Evolutionary conservation across 169 alveolate genomes (phyloP).

Genomic region (Cryptosporidium sp.): DNA sequence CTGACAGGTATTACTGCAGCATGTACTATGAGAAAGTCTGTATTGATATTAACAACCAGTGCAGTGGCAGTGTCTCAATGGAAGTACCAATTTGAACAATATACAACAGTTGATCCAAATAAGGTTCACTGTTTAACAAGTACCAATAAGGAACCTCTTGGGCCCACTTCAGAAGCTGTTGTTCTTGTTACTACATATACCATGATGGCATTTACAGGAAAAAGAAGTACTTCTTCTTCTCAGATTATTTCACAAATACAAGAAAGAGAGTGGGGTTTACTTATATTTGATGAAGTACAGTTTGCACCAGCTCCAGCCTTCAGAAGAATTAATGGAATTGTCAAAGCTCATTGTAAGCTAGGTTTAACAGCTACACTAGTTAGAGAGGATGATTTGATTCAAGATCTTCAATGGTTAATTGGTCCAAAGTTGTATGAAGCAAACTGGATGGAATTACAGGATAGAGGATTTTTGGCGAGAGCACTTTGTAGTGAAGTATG

Average conservation of each 20-base stretch:
- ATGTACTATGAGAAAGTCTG: slow-evolving; percentile 94
- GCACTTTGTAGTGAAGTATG: slow-evolving; percentile 97
- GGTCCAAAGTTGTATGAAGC: slow-evolving; percentile 99
- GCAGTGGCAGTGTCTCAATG: slow-evolving; percentile 95
- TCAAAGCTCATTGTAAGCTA: slow-evolving; percentile 94
- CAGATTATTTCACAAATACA: slow-evolving; percentile 88
- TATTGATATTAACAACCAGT: slow-evolving; percentile 89
- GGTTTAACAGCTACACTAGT: slow-evolving; percentile 99
- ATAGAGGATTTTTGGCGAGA: slow-evolving; percentile 96
- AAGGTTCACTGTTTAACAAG: slow-evolving; percentile 95
- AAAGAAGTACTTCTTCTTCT: slow-evolving; percentile 90
- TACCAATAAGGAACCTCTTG: slow-evolving; percentile 88
- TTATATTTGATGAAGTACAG: slow-evolving; percentile 98
- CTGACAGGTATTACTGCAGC: slow-evolving; percentile 99
- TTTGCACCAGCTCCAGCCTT: slow-evolving; percentile 98
- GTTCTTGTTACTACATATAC: slow-evolving; percentile 95
- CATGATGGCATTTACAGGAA: slow-evolving; percentile 93
- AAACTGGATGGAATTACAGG: slow-evolving; percentile 98
- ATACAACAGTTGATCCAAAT: slow-evolving; percentile 90
- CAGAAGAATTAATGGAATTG: slow-evolving; percentile 88
- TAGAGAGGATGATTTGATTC: slow-evolving; percentile 97
- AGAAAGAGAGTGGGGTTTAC: slow-evolving; percentile 97
- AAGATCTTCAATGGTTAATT: slow-evolving; percentile 97
- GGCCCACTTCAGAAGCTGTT: slow-evolving; percentile 91
- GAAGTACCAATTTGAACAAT: slow-evolving; percentile 89